A percentile compares a stretch with the other conserved stretches of the same genome.
These are phyloP conservation scores for Carex kokanica DNA, from an alignment of 176 grass and related monocot genomes.

Conservation along the genomic window DNA sequence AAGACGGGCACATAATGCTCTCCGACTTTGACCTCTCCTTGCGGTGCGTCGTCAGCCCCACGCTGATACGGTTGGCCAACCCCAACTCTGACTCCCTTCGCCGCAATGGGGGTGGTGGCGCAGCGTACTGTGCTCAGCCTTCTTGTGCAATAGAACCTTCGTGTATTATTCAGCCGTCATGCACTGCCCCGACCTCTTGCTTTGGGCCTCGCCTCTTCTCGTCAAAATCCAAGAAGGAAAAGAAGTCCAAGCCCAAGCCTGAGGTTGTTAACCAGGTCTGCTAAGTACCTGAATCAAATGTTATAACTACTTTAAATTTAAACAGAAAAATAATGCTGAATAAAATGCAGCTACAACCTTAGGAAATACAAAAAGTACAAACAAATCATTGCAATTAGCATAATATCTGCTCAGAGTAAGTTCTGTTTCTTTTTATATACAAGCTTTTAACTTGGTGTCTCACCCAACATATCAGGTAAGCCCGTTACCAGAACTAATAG, in stretches of 20 bases:
- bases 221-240: conserved; percentile 69
- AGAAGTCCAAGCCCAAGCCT: conserved; percentile 63
- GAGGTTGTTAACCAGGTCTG: conserved; percentile 74
- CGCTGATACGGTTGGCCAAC: conserved; percentile 56
- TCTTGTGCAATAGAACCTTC: conserved; percentile 56
- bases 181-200: conserved; percentile 60
- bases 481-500: conserved; percentile 77
- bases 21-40: conserved; percentile 77
- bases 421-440: neutral
- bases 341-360: neutral
- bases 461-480: conserved; percentile 19
- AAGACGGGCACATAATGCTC: conserved; percentile 96
- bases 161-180: conserved; percentile 63
- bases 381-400: neutral
- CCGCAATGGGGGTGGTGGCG: conserved; percentile 29
- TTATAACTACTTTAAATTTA: neutral
- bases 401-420: neutral
- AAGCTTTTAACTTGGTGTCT: conserved; percentile 3
- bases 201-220: conserved; percentile 74
- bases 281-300: neutral
- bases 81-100: conserved; percentile 39
- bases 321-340: neutral
- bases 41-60: conserved; percentile 63
- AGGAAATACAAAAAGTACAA: neutral
- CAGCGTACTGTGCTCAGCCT: conserved; percentile 45